These are phyloP conservation scores for Fraxinus floribunda DNA, from an alignment of 305 asterid species.

Conservation along the genomic window DNA sequence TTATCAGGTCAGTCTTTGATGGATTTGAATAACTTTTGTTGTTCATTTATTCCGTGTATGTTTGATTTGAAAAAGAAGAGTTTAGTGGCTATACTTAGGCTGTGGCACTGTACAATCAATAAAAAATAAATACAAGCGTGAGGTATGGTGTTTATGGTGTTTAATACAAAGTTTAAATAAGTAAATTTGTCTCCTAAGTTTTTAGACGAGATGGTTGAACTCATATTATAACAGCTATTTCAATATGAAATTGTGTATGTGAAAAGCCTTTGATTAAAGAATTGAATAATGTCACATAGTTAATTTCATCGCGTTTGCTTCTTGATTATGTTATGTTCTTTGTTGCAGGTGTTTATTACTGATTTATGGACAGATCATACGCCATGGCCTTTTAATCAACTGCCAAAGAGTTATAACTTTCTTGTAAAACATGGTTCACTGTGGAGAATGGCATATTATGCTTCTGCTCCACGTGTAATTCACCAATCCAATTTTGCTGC, in stretches of 20 bases:
- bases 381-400: slow-evolving; percentile 87
- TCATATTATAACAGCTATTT: not conserved
- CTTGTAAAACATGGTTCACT: slow-evolving; percentile 53
- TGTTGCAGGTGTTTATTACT: slow-evolving; percentile 72
- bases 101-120: not conserved
- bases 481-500: slow-evolving; percentile 97
- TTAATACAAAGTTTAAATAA: not conserved
- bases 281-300: not conserved
- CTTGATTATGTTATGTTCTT: slow-evolving; percentile 18
- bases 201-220: not conserved
- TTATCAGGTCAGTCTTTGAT: slow-evolving; percentile 60
- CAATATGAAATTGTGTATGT: not conserved
- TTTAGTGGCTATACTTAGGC: not conserved
- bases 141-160: not conserved
- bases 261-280: not conserved
- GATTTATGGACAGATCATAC: slow-evolving; percentile 98
- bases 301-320: not conserved
- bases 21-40: slow-evolving; percentile 4
- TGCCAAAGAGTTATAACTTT: slow-evolving; percentile 52
- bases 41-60: not conserved
- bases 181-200: not conserved
- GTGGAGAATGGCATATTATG: slow-evolving; percentile 55
- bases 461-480: slow-evolving; percentile 57
- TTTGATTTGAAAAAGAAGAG: not conserved
- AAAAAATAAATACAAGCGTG: not conserved